Evolutionary conservation across 495 filamentous ascomycete genomes (phyloP).

Genomic region (Trichoderma asperelloides): DNA sequence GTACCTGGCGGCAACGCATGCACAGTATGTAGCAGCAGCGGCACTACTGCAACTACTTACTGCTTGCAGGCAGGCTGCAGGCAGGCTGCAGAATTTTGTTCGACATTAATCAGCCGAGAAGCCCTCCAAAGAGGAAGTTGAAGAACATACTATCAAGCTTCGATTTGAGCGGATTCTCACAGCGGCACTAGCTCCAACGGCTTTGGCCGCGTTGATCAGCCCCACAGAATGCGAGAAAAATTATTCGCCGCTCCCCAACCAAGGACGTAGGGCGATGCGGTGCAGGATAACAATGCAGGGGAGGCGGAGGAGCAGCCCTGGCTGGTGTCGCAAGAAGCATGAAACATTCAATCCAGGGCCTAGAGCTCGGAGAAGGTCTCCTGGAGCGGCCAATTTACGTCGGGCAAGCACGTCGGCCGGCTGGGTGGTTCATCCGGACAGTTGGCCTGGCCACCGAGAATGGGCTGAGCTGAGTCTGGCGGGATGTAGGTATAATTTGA

Average conservation of each 20-base stretch:
- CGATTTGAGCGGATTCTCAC: background rate
- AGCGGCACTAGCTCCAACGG: background rate
- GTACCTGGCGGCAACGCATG: too few relatives aligned
- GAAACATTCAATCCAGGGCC: background rate
- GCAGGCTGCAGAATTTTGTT: background rate
- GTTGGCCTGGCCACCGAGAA: conserved; percentile 1
- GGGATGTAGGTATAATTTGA: background rate
- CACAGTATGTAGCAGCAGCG: too few relatives aligned
- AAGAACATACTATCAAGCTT: background rate
- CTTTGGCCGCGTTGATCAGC: conserved; percentile 3
- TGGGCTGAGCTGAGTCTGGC: background rate
- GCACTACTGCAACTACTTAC: too few relatives aligned
- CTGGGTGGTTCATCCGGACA: background rate
- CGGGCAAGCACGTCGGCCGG: background rate
- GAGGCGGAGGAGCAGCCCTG: conserved; percentile 1
- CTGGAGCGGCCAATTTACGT: background rate
- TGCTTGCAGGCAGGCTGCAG: background rate
- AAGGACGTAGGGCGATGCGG: background rate
- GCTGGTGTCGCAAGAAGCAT: conserved; percentile 3
- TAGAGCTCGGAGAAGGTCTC: background rate
- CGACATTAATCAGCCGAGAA: background rate
- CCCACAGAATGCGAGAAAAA: background rate
- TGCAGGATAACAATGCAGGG: background rate
- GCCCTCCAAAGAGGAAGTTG: background rate
- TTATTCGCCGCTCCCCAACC: background rate